phyloP scores from a whole-genome alignment of 148 eudicot genomes.

The Tetragonia tetragonoides region DNA sequence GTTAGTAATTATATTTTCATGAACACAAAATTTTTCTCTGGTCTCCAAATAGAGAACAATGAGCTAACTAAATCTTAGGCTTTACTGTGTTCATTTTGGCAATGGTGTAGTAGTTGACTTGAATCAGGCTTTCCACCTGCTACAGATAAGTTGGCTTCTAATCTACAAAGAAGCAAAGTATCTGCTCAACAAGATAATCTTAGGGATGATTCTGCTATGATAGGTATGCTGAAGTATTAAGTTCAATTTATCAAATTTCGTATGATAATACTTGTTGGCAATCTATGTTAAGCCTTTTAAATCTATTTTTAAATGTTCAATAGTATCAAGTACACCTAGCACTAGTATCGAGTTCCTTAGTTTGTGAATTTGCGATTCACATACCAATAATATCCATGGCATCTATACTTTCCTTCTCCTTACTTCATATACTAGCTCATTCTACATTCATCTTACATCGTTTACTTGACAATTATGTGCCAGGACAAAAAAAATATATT shows the following conservation, averaged over 20 bases:
- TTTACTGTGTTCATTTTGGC: neutral
- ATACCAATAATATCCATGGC: neutral
- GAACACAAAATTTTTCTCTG: neutral
- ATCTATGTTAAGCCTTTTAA: neutral
- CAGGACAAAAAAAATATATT: constrained; percentile 26
- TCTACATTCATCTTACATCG: neutral
- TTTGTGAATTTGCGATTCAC: neutral
- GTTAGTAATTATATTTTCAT: neutral
- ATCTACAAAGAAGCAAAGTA: constrained; percentile 21
- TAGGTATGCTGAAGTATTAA: constrained; percentile 2
- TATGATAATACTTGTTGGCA: too few species aligned
- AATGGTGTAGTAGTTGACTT: neutral
- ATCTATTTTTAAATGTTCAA: neutral
- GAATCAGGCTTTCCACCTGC: neutral
- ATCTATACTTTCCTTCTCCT: neutral
- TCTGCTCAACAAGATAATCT: constrained; percentile 16
- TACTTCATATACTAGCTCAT: neutral
- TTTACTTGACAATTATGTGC: constrained; percentile 16
- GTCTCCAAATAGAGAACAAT: neutral
- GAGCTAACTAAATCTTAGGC: neutral
- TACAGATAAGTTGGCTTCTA: constrained; percentile 17
- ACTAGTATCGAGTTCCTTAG: neutral
- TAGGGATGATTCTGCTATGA: neutral
- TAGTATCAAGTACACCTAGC: neutral
- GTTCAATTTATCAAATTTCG: neutral